Evolutionary conservation across 2,329 filamentous ascomycete genomes (phyloP), one percentile per base, ranked within the genome.

Genomic region (Ophiostoma ulmi): DNA sequence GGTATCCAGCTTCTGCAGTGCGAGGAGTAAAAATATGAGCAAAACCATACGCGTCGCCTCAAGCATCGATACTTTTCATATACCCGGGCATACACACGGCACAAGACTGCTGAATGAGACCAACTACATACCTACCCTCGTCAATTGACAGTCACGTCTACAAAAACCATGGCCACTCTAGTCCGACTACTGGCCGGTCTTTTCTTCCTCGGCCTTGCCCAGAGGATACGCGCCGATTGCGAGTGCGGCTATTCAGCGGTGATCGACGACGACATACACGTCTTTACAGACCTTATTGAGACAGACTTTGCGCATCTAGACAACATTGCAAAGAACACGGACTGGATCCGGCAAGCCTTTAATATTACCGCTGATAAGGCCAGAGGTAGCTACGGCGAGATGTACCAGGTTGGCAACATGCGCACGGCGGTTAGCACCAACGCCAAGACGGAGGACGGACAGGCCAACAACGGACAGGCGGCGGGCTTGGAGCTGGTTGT

Each of bases 241-340:
- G 86, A 91, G 75, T 94, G 91, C 77, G 91, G 91, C 69, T 94
- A 92, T 78, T 84, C 84, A 3, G 79, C 89, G 64, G 81, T 81
- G 72, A 79, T 82, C 55, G 79, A 80, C 38, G 74, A 77, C 4
- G 71, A 75, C 7, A 75, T 78, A 66, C 79, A 82, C 58, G 76
- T 90, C 69, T 93, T 91, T 77, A 92, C 89, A 2, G 88, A 93
- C 72, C 77, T 88, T 13, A 79, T 92, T 69, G 91, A 93, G 76
- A 89, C 89, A 26, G 88, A 94, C 79, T 94, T 94, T 76, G 80
- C 88, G 3, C 86, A 86, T 72, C 76, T 86, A 52, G 75, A 80
- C 11, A 22, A 84, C 70, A 79, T 87, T 66, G 79, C 82, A 20
- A 75, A 80, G 5, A 82, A 87, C 74, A 80, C 84, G 2, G 84